These are phyloP conservation scores for Gossypioides kirkii DNA, from an alignment of 345 rosid species.

Conservation along the genomic window DNA sequence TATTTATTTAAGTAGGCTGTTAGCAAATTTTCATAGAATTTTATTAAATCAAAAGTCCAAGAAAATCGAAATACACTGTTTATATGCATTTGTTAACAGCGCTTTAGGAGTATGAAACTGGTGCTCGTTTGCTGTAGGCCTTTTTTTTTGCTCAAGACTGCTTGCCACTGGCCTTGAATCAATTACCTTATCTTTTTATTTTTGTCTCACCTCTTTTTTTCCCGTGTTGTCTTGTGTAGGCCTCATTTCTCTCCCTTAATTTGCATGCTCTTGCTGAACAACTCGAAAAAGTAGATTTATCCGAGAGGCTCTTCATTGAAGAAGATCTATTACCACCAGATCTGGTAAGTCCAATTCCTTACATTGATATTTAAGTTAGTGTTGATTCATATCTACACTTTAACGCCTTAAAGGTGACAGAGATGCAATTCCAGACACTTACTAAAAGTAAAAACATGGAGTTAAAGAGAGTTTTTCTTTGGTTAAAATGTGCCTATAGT, in stretches of 20 bases:
- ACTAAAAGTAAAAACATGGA: background rate
- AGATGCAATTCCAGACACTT: background rate
- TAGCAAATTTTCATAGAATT: background rate
- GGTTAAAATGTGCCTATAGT: too few species aligned
- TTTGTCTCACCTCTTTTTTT: background rate
- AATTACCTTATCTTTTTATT: background rate
- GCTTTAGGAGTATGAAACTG: background rate
- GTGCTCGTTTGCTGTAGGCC: background rate
- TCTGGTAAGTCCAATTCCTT: conserved; percentile 36
- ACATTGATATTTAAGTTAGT: conserved; percentile 1
- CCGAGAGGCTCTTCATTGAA: conserved; percentile 66
- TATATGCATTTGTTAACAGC: background rate
- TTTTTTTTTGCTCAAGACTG: background rate
- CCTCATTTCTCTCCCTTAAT: conserved; percentile 60
- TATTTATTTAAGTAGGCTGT: background rate
- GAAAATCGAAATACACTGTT: background rate
- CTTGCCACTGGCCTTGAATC: background rate
- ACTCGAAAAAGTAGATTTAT: conserved; percentile 56
- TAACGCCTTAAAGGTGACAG: background rate
- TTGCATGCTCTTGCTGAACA: conserved; percentile 57
- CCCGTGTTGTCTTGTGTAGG: conserved; percentile 28
- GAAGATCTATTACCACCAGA: conserved; percentile 61
- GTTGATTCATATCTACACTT: background rate
- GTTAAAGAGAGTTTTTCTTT: background rate
- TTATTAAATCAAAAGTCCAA: background rate